A percentile compares a stretch with the other conserved stretches of the same genome.
phyloP scores from a whole-genome alignment of 2,329 filamentous ascomycete species.

The Epichloe scottii region DNA sequence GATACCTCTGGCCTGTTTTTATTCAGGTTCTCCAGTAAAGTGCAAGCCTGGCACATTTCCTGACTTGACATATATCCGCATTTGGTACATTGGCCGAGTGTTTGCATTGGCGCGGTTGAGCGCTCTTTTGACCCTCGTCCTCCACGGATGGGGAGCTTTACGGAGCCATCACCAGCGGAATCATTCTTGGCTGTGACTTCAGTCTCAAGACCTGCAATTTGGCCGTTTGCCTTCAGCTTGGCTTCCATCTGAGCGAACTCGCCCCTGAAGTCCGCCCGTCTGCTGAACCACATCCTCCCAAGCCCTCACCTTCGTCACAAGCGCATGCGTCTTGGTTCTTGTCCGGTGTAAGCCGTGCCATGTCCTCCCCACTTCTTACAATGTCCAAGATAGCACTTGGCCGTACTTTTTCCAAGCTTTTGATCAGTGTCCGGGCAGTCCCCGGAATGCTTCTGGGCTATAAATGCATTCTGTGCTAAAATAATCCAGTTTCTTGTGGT shows the following conservation, averaged over 20 bases:
- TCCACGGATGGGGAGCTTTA: slow-evolving; percentile 23
- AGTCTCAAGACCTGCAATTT: slow-evolving; percentile 16
- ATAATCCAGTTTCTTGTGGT: slow-evolving; percentile 94
- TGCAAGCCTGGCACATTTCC: slow-evolving; percentile 85
- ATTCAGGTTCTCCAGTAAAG: slow-evolving; percentile 78
- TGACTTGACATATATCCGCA: slow-evolving; percentile 97
- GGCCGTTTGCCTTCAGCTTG: slow-evolving; percentile 12
- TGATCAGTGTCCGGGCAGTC: slow-evolving; percentile 87
- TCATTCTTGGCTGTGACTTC: slow-evolving; percentile 18
- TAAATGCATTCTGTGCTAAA: slow-evolving; percentile 99
- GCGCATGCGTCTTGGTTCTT: slow-evolving; percentile 23
- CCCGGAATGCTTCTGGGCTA: slow-evolving; percentile 90
- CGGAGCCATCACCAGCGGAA: slow-evolving; percentile 13
- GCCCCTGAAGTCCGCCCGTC: slow-evolving; percentile 52
- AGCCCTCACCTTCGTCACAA: slow-evolving; percentile 25
- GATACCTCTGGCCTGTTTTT: slow-evolving; percentile 54
- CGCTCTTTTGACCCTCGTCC: slow-evolving; percentile 16
- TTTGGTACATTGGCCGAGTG: slow-evolving; percentile 68
- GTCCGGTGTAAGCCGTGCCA: slow-evolving; percentile 58
- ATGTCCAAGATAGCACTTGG: slow-evolving; percentile 93
- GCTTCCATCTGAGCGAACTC: slow-evolving; percentile 79
- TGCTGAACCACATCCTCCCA: slow-evolving; percentile 57
- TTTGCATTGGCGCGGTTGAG: slow-evolving; percentile 43
- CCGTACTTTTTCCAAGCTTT: slow-evolving; percentile 84
- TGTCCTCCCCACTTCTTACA: slow-evolving; percentile 88